These are phyloP conservation scores for Gossypium ekmanianum DNA, from an alignment of 345 rosid genomes.

Conservation along the genomic window DNA sequence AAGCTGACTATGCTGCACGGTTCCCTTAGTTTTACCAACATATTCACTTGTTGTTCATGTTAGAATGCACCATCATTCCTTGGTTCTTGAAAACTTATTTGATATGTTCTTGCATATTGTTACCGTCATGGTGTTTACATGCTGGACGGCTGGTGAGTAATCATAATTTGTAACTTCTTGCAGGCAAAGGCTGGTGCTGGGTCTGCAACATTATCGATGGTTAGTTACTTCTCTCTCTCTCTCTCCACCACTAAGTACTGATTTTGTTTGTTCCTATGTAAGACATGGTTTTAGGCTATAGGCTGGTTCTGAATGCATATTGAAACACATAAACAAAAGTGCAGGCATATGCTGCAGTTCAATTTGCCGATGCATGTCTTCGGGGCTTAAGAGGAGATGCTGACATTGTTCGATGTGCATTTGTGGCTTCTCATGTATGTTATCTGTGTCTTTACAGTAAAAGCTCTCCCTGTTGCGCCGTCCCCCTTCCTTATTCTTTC, in stretches of 20 bases:
- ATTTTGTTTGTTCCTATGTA: not conserved
- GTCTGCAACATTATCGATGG: conserved; percentile 97
- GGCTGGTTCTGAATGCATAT: not conserved
- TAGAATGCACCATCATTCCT: not conserved
- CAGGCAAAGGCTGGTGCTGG: conserved; percentile 99
- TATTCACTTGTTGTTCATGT: not conserved
- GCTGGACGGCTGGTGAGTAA: not conserved
- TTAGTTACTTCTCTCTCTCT: conserved; percentile 22
- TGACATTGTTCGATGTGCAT: conserved; percentile 65
- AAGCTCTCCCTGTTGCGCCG: not conserved
- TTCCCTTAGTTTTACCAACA: not conserved
- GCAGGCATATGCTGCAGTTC: conserved; percentile 98
- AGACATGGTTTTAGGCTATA: not conserved
- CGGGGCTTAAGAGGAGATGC: conserved; percentile 85
- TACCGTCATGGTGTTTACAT: not conserved
- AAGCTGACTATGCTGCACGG: not conserved
- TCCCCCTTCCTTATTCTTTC: not conserved
- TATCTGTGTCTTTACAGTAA: not conserved
- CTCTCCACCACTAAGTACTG: not conserved
- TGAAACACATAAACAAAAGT: not conserved
- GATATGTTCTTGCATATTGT: not conserved
- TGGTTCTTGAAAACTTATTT: not conserved
- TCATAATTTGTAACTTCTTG: conserved; percentile 17
- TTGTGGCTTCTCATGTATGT: conserved; percentile 71
- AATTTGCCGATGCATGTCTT: conserved; percentile 93